Evolutionary conservation across 768 basidiomycete species (phyloP).

Genomic region (Russula brevipes): DNA sequence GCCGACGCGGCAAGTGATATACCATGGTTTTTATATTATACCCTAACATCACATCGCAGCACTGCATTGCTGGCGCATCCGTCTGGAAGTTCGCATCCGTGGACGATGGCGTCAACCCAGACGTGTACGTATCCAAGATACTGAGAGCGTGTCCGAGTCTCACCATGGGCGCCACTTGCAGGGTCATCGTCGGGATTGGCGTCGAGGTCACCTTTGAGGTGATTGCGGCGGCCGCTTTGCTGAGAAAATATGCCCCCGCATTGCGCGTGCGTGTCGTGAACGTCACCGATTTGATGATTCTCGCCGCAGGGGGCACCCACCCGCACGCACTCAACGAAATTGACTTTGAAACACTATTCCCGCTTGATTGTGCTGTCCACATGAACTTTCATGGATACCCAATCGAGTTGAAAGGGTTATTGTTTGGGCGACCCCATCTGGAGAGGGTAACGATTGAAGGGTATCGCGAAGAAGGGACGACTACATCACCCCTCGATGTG

Average conservation of each 20-base stretch:
- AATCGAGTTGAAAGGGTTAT: conserved; percentile 60
- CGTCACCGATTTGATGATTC: conserved; percentile 84
- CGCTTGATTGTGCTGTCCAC: conserved; percentile 58
- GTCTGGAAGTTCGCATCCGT: conserved; percentile 81
- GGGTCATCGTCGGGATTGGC: conserved; percentile 81
- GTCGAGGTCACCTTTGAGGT: conserved; percentile 88
- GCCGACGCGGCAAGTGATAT: conserved; percentile 50
- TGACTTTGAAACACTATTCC: conserved; percentile 69
- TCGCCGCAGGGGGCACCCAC: conserved; percentile 62
- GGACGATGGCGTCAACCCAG: conserved; percentile 64
- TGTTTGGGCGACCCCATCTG: conserved; percentile 50
- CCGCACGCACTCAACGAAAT: conserved; percentile 64
- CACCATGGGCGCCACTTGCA: conserved; percentile 25
- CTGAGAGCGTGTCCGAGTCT: neutral
- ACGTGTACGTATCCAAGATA: conserved; percentile 45
- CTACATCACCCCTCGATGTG: conserved; percentile 77
- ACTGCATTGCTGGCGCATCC: conserved; percentile 83
- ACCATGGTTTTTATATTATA: neutral
- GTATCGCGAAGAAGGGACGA: conserved; percentile 70
- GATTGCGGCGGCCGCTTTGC: conserved; percentile 76
- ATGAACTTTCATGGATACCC: conserved; percentile 86
- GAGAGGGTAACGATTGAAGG: conserved; percentile 54
- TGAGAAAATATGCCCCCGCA: conserved; percentile 61
- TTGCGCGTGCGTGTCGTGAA: conserved; percentile 85
- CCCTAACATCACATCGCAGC: conserved; percentile 35